Base-by-base conservation (phyloP, 2,329 filamentous ascomycete species). In the Phyllosticta citribraziliensis region DNA sequence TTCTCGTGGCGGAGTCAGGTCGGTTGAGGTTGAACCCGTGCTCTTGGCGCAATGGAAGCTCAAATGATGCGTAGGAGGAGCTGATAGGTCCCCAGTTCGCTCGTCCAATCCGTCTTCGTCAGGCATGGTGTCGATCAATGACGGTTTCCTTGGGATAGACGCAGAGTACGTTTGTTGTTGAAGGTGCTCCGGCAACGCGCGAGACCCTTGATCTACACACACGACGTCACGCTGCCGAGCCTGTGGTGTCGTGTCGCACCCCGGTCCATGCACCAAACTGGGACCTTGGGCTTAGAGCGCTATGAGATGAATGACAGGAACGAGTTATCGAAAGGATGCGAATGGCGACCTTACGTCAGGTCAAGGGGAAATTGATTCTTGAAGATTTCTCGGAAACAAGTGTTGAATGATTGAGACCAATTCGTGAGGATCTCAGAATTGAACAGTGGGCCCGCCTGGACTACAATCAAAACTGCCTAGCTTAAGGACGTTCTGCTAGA, bases 1-100 rank as follows among this genome's bases (percentile, higher is more conserved):
- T 78, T 99, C 94, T 87, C 93, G 65, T 6, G 69, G 71, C 52
- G 20, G 17, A 24, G 52, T 53, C 20, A 53, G n/a, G 40, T 47
- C 40, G 17, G 40, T 47, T 5, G 17, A n/a, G 6, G 17, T 3
- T n/a, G 40, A 47, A 6, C 40, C 40, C 12, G 40, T 47, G 17
- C 4, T 47, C n/a, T 47, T 47, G 5, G 17, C 14, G 40, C 6
- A 5, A 1, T n/a, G 17, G 40, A 47, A 47, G 40, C 12, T n/a
- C 17, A 47, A n/a, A n/a, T 47, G 14, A n/a, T 47, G 40, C 9
- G 27, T 10, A 30, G 6, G 27, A 8, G 40, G 14, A n/a, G 14
- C 6, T n/a, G 40, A 4, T 47, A n/a, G 40, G 6, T n/a, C 40
- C 40, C 6, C 40, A 17, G 14, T 8, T 6, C 12, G 14, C 40